Evolutionary conservation across 1,284 basidiomycete genomes (phyloP).

Genomic region (Ceratorhiza oryzae-sativae): DNA sequence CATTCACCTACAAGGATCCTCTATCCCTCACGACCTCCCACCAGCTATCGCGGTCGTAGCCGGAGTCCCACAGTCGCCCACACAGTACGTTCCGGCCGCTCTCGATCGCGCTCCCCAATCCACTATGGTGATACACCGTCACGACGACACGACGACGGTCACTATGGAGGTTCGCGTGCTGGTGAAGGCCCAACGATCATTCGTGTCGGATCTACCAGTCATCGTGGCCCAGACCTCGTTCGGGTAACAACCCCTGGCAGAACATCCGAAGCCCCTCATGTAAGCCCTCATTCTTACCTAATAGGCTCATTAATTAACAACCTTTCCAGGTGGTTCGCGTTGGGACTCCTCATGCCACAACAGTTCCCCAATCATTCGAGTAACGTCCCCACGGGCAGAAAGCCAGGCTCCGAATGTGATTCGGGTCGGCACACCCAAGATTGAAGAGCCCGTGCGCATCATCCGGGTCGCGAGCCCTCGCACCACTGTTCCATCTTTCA

Average conservation of each 20-base stretch:
- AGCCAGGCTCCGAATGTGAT: slow-evolving; percentile 27
- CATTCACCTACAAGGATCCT: slow-evolving; percentile 18
- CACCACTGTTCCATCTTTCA: slow-evolving; percentile 19
- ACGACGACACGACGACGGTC: slow-evolving; percentile 5
- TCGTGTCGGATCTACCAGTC: slow-evolving; percentile 20
- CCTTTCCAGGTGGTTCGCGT: slow-evolving; percentile 29
- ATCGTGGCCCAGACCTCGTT: slow-evolving; percentile 29
- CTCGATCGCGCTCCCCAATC: slow-evolving; percentile 26
- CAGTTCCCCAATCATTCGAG: slow-evolving; percentile 20
- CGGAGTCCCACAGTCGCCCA: slow-evolving; percentile 10
- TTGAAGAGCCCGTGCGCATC: slow-evolving; percentile 24
- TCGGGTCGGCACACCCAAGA: slow-evolving; percentile 29
- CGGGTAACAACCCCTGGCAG: slow-evolving; percentile 22
- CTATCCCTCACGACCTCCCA: slow-evolving; percentile 14
- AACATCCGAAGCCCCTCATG: slow-evolving; percentile 15
- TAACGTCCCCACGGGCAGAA: slow-evolving; percentile 10
- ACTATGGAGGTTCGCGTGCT: slow-evolving; percentile 21
- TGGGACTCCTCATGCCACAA: slow-evolving; percentile 11
- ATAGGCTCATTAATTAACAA: background rate
- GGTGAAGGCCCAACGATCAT: slow-evolving; percentile 25
- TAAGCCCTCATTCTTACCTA: background rate
- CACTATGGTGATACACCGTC: background rate
- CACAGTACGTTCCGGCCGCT: slow-evolving; percentile 4
- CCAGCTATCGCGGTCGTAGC: slow-evolving; percentile 9
- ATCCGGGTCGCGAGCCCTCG: slow-evolving; percentile 30